A percentile compares a stretch with the other conserved stretches of the same genome.
Evolutionary conservation across 2,329 filamentous ascomycete species (phyloP).

Genomic region (Alternaria triticimaculans): DNA sequence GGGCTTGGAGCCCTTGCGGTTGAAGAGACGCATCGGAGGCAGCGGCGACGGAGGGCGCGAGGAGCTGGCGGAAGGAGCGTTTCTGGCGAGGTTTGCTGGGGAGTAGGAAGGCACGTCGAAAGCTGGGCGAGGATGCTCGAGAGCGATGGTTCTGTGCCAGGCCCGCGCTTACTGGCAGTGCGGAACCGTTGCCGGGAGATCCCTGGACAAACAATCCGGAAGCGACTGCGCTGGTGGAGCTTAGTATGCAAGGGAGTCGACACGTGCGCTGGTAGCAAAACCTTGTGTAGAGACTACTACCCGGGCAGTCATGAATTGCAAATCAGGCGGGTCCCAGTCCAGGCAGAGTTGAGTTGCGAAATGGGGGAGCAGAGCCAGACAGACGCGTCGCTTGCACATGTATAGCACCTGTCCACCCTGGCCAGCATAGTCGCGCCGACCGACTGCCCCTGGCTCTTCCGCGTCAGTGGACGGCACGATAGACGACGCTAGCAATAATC

Average conservation of each 20-base stretch:
- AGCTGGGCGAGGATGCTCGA: constrained; percentile 12
- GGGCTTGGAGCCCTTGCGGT: constrained; percentile 56
- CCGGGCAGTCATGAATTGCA: neutral
- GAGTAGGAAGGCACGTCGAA: constrained; percentile 6
- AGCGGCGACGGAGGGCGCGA: constrained; percentile 18
- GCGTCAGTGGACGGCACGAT: constrained; percentile 8
- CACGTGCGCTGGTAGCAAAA: constrained; percentile 2
- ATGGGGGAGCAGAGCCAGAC: neutral
- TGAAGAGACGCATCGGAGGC: constrained; percentile 60
- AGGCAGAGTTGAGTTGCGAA: neutral
- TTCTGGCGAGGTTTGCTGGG: constrained; percentile 8
- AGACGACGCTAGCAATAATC: constrained; percentile 13
- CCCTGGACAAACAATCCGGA: constrained; percentile 25
- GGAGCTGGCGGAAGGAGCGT: constrained; percentile 11
- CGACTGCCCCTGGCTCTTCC: constrained; percentile 3
- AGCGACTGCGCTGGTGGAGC: constrained; percentile 13
- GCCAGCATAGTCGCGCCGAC: constrained; percentile 6
- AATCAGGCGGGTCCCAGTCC: neutral
- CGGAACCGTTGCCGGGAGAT: constrained; percentile 28
- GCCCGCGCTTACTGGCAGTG: constrained; percentile 26
- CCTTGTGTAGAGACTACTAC: neutral
- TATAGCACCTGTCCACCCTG: neutral
- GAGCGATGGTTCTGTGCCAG: constrained; percentile 21
- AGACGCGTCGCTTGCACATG: constrained; percentile 8
- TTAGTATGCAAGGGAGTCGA: constrained; percentile 18